Evolutionary conservation across 2,329 filamentous ascomycete species (phyloP), one percentile per base, ranked within the genome.

Genomic region (Trichophyton rubrum): DNA sequence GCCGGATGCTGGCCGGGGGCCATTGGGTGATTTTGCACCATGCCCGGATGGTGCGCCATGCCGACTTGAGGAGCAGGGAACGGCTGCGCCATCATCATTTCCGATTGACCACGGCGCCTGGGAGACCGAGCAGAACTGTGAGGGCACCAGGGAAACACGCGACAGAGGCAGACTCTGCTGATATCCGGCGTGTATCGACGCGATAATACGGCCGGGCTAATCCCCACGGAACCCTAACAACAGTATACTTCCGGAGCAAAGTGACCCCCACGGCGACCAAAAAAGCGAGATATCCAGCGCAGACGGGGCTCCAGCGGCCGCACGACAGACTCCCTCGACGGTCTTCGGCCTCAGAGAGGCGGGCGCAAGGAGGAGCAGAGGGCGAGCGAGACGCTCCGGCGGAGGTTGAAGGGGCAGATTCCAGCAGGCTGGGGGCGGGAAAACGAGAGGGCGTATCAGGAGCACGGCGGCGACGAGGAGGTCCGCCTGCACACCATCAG

Each of bases 1-100:
- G 80, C 82, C 56, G 80, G 81, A 67, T 81, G 80, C 68, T 81
- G 80, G 62, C 76, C 79, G 56, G 77, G 75, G 61, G 78, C 80
- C 77, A 85, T 84, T 63, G 82, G 82, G 66, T 85, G 83, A 58
- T 80, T 82, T 64, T 82, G 82, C 64, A 80, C 77, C 68, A 85
- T 75, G 60, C 81, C 81, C 58, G 80, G 79, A 64, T 81, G 80
- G 62, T 82, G 75, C 62, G 75, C 81, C 73, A 85, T 82, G 73
- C 77, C 77, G 63, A 73, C 78, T 72, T 81, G 79, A 74, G 81
- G 79, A 72, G 80, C 78, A 70, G 81, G 79, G 70, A 80, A 85
- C 65, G 77, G 77, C 71, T 78, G 77, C 70, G 76, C 73, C 76
- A 79, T 79, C 74, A 78, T 79, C 72, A 81, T 80, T 76, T 81